Evolutionary conservation across 129 eudicot genomes (phyloP), one percentile per base, ranked within the genome.

Genomic region (Logfia minima): DNA sequence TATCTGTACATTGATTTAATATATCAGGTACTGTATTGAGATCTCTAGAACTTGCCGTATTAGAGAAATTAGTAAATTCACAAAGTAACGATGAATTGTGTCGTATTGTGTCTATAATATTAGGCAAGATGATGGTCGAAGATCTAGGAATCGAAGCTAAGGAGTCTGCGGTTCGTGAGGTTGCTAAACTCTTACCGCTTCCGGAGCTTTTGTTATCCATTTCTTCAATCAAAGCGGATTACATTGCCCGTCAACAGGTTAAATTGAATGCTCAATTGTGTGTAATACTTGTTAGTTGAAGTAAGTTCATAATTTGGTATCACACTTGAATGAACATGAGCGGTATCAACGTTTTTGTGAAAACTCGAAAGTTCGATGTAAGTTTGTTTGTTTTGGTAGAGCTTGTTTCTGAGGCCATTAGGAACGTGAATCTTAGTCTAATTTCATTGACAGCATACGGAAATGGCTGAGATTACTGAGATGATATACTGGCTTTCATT

Each of bases 201-300:
- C 99, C 96, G 10, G 97, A 95, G 81, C 97, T 89, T 67, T 80
- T 95, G 43, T 88, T 89, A 28, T 95, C 99, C 43, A 95, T 95
- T 79, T 77, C 97, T 59, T 88, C 97, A 6, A 86, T 95, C 69
- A 95, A 95, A 74, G 89, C 97, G 1, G 97, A 95, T 87, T 95
- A 95, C 91, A 89, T 91, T 86, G 84, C 94, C 10, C 97, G 99
- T 14, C 99, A 95, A 72, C 99, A 95, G 95, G 99, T 95, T 35
- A 19, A 1, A 4, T 63, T 79, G 7, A 26, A 7, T 78, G 37
- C n/a, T 70, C 17, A 43, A 2, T 17, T 28, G 23, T 51, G 22
- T 34, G 21, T 58, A 58, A 58, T n/a, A 8, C 26, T 64, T 43
- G 24, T 39, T 26, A 75, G n/a, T 62, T 61, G 37, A 60, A 60